phyloP scores from a whole-genome alignment of 202 grass and related monocot genomes.

The Brachypodium distachyon region DNA sequence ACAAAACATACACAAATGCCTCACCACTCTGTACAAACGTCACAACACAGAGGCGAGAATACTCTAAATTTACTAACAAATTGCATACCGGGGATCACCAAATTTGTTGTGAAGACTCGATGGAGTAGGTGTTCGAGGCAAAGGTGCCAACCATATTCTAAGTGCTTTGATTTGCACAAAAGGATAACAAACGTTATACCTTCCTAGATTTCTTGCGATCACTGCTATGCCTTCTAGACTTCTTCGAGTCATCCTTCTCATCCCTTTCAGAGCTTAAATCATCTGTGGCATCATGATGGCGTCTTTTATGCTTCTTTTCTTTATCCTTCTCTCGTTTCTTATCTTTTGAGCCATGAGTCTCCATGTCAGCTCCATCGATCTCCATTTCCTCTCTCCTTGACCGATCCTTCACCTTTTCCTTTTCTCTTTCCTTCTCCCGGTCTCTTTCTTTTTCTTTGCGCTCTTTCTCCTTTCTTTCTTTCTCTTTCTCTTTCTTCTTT shows the following conservation, averaged over 20 bases:
- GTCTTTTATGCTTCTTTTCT: constrained; percentile 93
- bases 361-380: constrained; percentile 51
- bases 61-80: background rate
- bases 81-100: background rate
- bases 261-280: constrained; percentile 74
- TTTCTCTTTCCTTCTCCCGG: constrained; percentile 56
- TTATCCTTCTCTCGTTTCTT: constrained; percentile 83
- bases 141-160: background rate
- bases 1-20: background rate
- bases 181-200: constrained; percentile 51
- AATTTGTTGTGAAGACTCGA: background rate
- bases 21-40: constrained; percentile 5
- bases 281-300: constrained; percentile 56
- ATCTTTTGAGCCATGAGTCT: constrained; percentile 64
- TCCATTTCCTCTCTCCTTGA: constrained; percentile 70
- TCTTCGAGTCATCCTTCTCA: constrained; percentile 78
- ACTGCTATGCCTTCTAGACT: constrained; percentile 68
- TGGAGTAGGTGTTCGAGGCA: background rate
- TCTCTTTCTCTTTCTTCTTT: constrained; percentile 27
- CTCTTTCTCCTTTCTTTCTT: constrained; percentile 52
- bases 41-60: constrained; percentile 5
- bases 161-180: constrained; percentile 27
- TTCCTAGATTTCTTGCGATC: constrained; percentile 95
- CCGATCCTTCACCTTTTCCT: constrained; percentile 69
- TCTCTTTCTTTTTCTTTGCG: constrained; percentile 52